Conservation (phyloP, 768 basidiomycete species). For the Leucosporidium yakuticum region DNA sequence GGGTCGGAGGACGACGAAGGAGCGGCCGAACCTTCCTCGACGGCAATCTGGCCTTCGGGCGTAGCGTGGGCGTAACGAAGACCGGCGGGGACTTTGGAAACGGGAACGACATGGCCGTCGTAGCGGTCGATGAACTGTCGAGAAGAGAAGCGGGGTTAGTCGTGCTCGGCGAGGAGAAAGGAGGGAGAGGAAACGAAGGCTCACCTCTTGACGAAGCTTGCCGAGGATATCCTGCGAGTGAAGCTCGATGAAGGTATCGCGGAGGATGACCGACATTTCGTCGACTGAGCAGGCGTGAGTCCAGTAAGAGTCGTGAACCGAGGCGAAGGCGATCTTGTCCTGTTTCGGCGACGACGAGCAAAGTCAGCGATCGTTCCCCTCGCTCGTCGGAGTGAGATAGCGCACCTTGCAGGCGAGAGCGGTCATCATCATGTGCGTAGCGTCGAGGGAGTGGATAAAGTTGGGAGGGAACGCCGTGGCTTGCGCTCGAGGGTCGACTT, state of each 20-base stretch:
- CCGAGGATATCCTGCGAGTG: slow-evolving; percentile 80
- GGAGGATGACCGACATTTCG: slow-evolving; percentile 78
- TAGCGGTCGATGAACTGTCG: slow-evolving; percentile 71
- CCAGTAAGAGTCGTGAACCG: slow-evolving; percentile 99
- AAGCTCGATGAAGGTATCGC: slow-evolving; percentile 85
- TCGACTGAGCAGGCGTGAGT: slow-evolving; percentile 85
- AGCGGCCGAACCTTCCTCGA: not conserved
- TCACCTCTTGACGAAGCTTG: slow-evolving; percentile 66
- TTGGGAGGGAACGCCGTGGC: slow-evolving; percentile 97
- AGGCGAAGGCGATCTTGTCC: slow-evolving; percentile 73
- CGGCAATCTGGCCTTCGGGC: not conserved
- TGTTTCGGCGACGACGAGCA: slow-evolving; percentile 49
- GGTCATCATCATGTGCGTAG: slow-evolving; percentile 97
- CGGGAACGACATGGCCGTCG: slow-evolving; percentile 49
- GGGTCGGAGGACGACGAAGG: not conserved
- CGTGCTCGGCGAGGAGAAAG: not conserved
- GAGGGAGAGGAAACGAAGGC: slow-evolving; percentile 37
- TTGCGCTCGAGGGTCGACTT: slow-evolving; percentile 80
- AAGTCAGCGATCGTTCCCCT: slow-evolving; percentile 6
- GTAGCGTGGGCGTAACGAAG: slow-evolving; percentile 6
- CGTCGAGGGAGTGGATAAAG: slow-evolving; percentile 95
- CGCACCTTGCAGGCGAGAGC: slow-evolving; percentile 79
- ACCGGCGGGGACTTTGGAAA: slow-evolving; percentile 32
- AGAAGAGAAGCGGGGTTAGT: not conserved
- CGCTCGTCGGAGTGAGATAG: slow-evolving; percentile 14